Base-by-base conservation (phyloP, 148 eudicot species). In the Camellia japonica region DNA sequence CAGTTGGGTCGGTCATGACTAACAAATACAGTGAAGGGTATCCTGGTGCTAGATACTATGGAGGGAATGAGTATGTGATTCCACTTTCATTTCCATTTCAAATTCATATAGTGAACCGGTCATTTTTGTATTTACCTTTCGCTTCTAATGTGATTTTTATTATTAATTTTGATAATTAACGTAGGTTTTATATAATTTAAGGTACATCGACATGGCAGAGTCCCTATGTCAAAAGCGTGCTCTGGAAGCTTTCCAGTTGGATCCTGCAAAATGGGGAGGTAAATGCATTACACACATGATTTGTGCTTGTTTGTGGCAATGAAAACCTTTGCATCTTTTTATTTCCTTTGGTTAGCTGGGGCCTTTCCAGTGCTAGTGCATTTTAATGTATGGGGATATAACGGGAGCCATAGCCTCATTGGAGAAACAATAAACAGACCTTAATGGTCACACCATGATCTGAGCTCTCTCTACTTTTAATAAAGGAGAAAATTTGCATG, bases 261-360 rank as follows among this genome's bases (percentile, higher is more conserved):
- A 96, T 89, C 99, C 99, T 75, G 94, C 84, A 65, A 94, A 94
- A 90, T 96, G 99, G 99, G 99, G 99, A 96, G 99, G 99, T 96
- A 77, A 42, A 55, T 70, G 42, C 65, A 49, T 41, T 76, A 69
- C 41, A 3, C 1, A 59, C 47, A n/a, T 16, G 3, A 14, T 74
- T 18, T 55, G 15, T 66, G 14, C 6, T 55, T 6, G 30, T 13
- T 3, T 15, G 14, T 47, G 7, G 59, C 19, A 54, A 30, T 1
- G 38, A 30, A 30, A 30, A 30, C 38, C 38, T 30, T 30, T 30
- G 19, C 49, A 64, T 80, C 13, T 65, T 54, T 52, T 0, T 73
- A 9, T 7, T 49, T 1, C 62, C 15, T 80, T 71, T 15, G 44
- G 49, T 47, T 47, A 19, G n/a, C 4, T 62, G 68, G 19, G 72